These are phyloP conservation scores for Dionaea muscipula DNA, from an alignment of 179 eudicot species.

Conservation along the genomic window DNA sequence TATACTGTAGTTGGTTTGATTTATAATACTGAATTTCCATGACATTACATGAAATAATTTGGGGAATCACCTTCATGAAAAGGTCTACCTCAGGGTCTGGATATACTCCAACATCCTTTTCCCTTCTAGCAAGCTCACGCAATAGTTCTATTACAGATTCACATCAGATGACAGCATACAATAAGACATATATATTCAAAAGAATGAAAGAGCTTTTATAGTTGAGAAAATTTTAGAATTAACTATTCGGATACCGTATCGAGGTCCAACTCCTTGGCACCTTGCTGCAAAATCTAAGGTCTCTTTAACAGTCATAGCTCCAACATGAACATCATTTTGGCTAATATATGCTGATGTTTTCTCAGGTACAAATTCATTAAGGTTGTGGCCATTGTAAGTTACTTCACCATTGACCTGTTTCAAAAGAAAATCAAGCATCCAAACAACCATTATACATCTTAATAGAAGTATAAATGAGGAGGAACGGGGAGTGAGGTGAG, in stretches of 20 bases:
- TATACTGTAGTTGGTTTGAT: too few relatives aligned
- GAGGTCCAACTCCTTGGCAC: conserved; percentile 54
- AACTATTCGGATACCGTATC: too few relatives aligned
- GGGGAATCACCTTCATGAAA: conserved; percentile 39
- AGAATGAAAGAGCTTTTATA: too few relatives aligned
- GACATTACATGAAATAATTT: not conserved
- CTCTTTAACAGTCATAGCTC: conserved; percentile 59
- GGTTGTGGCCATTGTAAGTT: conserved; percentile 46
- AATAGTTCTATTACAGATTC: conserved; percentile 18
- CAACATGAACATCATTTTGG: conserved; percentile 60
- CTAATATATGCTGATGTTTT: conserved; percentile 61
- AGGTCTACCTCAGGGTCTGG: conserved; percentile 44
- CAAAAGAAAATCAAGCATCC: not conserved
- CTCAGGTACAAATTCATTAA: conserved; percentile 52
- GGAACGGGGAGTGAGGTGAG: too few relatives aligned
- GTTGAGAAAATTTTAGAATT: too few relatives aligned
- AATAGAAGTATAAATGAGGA: too few relatives aligned
- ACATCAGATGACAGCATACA: too few relatives aligned
- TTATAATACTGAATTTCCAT: not conserved
- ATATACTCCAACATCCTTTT: conserved; percentile 26
- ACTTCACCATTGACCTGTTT: conserved; percentile 39
- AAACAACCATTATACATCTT: too few relatives aligned
- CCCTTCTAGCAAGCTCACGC: conserved; percentile 31
- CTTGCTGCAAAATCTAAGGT: conserved; percentile 59
- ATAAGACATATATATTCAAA: not conserved